Conservation (phyloP, 1,284 basidiomycete genomes). For the Cystobasidium slooffiae region DNA sequence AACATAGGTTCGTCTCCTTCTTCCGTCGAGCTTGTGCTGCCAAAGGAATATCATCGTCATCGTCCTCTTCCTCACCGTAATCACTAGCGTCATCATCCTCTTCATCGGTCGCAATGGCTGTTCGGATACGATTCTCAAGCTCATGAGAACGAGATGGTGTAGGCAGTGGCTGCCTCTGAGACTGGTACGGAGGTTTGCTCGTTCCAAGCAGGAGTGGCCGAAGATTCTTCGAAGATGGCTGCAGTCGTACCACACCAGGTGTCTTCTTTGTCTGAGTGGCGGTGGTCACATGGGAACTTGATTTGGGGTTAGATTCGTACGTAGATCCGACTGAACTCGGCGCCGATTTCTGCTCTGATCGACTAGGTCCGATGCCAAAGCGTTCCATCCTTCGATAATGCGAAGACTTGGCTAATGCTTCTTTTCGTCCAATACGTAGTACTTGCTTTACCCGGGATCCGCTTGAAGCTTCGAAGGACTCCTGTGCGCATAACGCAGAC, state of each 20-base stretch:
- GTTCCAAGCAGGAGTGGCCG: constrained; percentile 7
- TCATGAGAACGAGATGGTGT: no score
- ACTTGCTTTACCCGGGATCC: constrained; percentile 34
- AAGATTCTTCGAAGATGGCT: not conserved
- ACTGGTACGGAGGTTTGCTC: no score
- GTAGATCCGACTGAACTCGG: not conserved
- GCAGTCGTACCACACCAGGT: not conserved
- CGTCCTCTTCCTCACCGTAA: constrained; percentile 6
- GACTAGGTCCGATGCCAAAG: constrained; percentile 18
- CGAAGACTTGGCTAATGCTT: constrained; percentile 38
- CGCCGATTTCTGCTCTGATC: not conserved
- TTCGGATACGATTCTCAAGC: no score
- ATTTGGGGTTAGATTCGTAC: no score
- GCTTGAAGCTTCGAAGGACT: not conserved
- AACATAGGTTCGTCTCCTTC: constrained; percentile 1
- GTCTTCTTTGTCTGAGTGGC: no score
- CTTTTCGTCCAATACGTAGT: constrained; percentile 28
- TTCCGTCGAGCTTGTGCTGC: not conserved
- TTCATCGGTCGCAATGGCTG: not conserved
- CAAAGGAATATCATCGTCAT: not conserved
- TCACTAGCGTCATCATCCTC: constrained; percentile 14
- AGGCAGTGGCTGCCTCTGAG: no score
- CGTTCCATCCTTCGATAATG: constrained; percentile 36
- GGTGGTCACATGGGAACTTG: no score
- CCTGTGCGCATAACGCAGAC: constrained; percentile 38